These are phyloP conservation scores for Rhizopogon vulgaris DNA, from an alignment of 768 basidiomycete genomes.

Conservation along the genomic window DNA sequence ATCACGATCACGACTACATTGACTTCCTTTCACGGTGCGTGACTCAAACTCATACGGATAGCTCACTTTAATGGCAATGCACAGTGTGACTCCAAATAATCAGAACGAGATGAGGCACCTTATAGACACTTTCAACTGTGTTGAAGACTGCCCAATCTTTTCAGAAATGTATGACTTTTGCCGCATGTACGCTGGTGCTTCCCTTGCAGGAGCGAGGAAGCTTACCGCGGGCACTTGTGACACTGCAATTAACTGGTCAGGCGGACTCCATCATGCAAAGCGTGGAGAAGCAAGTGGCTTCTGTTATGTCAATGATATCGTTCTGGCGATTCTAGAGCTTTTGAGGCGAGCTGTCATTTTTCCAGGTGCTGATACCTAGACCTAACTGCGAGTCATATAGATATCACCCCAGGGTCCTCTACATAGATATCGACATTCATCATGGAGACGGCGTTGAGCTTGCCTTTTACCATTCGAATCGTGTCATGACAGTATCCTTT, in stretches of 20 bases:
- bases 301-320: constrained; percentile 97
- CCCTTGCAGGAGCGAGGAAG: constrained; percentile 86
- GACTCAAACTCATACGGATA: neutral
- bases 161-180: constrained; percentile 93
- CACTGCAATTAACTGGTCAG: constrained; percentile 99
- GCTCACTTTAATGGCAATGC: neutral
- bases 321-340: constrained; percentile 89
- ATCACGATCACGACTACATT: constrained; percentile 94
- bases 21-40: constrained; percentile 88
- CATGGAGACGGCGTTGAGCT: constrained; percentile 98
- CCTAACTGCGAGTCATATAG: constrained; percentile 32
- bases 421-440: constrained; percentile 99
- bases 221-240: constrained; percentile 81
- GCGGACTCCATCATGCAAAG: constrained; percentile 97
- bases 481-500: constrained; percentile 99
- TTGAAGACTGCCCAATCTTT: constrained; percentile 97
- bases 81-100: constrained; percentile 79
- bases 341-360: constrained; percentile 49
- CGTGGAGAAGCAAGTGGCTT: constrained; percentile 97
- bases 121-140: constrained; percentile 87
- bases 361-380: neutral
- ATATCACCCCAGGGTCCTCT: constrained; percentile 89
- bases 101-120: constrained; percentile 63
- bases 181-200: constrained; percentile 88
- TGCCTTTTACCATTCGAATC: constrained; percentile 94